Evolutionary conservation across 129 eudicot species (phyloP).

Genomic region (Escallonia herrerae): DNA sequence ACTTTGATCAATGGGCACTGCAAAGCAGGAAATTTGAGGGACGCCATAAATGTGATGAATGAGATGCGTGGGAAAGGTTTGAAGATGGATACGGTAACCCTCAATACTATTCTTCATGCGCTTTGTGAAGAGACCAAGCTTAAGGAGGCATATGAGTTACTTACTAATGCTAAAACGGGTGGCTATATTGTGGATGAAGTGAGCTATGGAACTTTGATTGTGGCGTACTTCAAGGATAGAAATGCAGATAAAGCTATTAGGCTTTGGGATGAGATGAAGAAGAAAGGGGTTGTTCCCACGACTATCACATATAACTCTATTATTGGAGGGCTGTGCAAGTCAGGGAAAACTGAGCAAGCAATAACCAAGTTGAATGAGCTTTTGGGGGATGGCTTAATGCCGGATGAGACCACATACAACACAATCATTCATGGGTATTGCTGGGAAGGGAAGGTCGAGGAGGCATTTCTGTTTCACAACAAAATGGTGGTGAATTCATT

Average conservation of each 20-base stretch:
- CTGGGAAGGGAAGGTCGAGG: conserved; percentile 69
- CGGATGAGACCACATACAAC: conserved; percentile 72
- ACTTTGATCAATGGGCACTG: conserved; percentile 63
- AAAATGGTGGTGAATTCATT: conserved; percentile 69
- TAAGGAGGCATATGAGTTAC: conserved; percentile 55
- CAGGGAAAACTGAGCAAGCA: conserved; percentile 55
- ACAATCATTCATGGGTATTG: conserved; percentile 72
- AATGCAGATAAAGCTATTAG: conserved; percentile 45
- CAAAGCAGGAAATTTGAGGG: conserved; percentile 50
- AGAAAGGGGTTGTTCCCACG: conserved; percentile 45
- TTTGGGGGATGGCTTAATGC: conserved; percentile 57
- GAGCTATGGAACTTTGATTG: conserved; percentile 75
- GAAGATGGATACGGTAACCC: conserved; percentile 65
- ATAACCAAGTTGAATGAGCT: conserved; percentile 63
- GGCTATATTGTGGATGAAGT: conserved; percentile 76
- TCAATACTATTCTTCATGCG: conserved; percentile 53
- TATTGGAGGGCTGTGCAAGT: conserved; percentile 68
- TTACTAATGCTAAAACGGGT: conserved; percentile 32
- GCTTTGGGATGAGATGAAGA: conserved; percentile 84
- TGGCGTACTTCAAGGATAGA: conserved; percentile 58
- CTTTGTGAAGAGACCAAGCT: conserved; percentile 57
- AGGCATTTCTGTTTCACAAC: conserved; percentile 75
- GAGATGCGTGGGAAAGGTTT: conserved; percentile 56
- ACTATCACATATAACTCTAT: conserved; percentile 52
- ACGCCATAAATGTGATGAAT: conserved; percentile 51